Conservation (phyloP, 2,329 filamentous ascomycete species). For the Neonectria neomacrospora region DNA sequence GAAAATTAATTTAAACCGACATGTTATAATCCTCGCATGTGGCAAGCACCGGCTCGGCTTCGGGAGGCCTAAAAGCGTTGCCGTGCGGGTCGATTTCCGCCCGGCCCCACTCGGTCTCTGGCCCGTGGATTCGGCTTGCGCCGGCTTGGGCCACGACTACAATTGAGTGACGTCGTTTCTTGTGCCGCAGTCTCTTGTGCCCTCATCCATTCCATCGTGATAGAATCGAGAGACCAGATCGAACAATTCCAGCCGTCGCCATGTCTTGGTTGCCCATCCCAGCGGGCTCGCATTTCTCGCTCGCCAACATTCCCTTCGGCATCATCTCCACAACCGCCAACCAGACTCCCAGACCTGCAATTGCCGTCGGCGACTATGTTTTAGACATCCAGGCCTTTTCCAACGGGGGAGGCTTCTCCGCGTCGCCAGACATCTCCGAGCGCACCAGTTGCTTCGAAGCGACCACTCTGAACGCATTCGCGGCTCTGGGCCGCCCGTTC, state of each 20-base stretch:
- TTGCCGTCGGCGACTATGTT: constrained; percentile 78
- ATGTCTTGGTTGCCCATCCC: constrained; percentile 50
- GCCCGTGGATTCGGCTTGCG: constrained; percentile 18
- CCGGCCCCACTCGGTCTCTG: constrained; percentile 23
- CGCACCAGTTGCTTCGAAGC: constrained; percentile 43
- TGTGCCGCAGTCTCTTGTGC: background rate
- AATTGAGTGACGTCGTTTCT: constrained; percentile 19
- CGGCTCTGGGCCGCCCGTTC: constrained; percentile 71
- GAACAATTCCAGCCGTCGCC: background rate
- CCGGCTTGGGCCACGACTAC: constrained; percentile 9
- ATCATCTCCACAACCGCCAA: constrained; percentile 75
- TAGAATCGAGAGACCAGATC: background rate
- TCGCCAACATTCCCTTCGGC: constrained; percentile 86
- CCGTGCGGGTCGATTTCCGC: constrained; percentile 28
- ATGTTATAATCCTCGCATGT: background rate
- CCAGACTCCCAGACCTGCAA: constrained; percentile 69
- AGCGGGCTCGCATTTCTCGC: constrained; percentile 53
- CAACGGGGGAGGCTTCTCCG: constrained; percentile 52
- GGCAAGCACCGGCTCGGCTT: constrained; percentile 2
- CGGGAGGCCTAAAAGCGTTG: constrained; percentile 5
- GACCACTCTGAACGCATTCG: constrained; percentile 48
- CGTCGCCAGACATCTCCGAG: constrained; percentile 40
- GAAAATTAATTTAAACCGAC: no score
- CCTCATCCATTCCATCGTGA: background rate
- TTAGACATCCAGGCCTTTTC: constrained; percentile 76